Base-by-base conservation (phyloP, 1,284 basidiomycete species). In the Agaricales sp. region DNA sequence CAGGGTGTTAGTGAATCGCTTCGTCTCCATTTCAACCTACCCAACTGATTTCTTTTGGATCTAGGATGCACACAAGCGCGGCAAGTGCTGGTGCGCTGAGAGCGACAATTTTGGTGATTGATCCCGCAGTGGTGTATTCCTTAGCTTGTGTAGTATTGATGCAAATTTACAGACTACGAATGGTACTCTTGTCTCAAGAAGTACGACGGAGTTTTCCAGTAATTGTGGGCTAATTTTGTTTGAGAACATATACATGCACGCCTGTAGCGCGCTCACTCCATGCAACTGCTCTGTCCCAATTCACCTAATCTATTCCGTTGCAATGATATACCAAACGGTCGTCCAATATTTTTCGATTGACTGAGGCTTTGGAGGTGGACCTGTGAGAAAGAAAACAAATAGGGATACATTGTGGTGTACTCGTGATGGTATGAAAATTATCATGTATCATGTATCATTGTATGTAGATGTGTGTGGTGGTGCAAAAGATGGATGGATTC, bases 171-270 rank as follows among this genome's bases (percentile, higher is more conserved):
- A 87, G 85, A 88, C 60, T 80, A 81, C 54, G 79, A 85, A 55
- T 79, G 83, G 80, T 90, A 89, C 66, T 89, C 87, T 25, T 90
- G 87, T 60, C 63, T 86, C 59, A 78, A 77, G 54, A 74, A 73
- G 60, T 88, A 85, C 58, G 84, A 88, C 57, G 66, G 62, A 35
- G 52, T 87, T 60, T 84, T 86, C 64, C 50, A 51, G 51, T 66
- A 60, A 56, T 54, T 43, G 49, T 38, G 45, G 47, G 30, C 26
- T 43, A 3, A 43, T 4, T 49, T 39, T 20, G 24, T 21, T 30
- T 41, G n/a, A n/a, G n/a, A n/a, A n/a, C n/a, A n/a, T n/a, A n/a
- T n/a, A n/a, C n/a, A n/a, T n/a, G n/a, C n/a, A n/a, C n/a, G n/a
- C n/a, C n/a, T n/a, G n/a, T n/a, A n/a, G n/a, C n/a, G n/a, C n/a